Conservation (phyloP, 1,284 basidiomycete species). For the Anthracocystis walkeri region DNA sequence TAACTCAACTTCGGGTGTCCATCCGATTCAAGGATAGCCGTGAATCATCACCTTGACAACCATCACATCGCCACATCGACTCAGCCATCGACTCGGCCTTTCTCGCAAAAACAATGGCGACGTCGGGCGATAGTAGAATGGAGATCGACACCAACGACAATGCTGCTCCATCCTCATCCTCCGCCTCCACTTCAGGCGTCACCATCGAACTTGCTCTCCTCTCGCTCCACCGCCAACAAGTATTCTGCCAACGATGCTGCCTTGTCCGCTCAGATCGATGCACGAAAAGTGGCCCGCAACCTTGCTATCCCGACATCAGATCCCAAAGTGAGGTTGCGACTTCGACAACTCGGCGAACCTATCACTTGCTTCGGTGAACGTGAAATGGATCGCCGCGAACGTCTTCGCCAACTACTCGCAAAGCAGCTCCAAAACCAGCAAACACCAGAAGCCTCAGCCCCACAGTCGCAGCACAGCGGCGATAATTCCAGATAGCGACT, state of each 20-base stretch:
- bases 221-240: slow-evolving; percentile 14
- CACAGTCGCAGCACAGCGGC: slow-evolving; percentile 73
- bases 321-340: slow-evolving; percentile 84
- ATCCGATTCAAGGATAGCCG: background rate
- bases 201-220: slow-evolving; percentile 39
- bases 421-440: slow-evolving; percentile 69
- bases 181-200: slow-evolving; percentile 29
- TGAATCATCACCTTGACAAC: background rate
- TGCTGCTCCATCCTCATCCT: background rate
- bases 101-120: background rate
- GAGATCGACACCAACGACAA: slow-evolving; percentile 14
- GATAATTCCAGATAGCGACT: slow-evolving; percentile 25
- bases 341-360: slow-evolving; percentile 93
- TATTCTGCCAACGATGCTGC: slow-evolving; percentile 52
- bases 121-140: slow-evolving; percentile 19
- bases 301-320: slow-evolving; percentile 98
- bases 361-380: slow-evolving; percentile 96
- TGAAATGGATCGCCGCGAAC: slow-evolving; percentile 80
- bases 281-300: slow-evolving; percentile 83
- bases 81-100: slow-evolving; percentile 10
- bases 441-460: slow-evolving; percentile 69
- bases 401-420: slow-evolving; percentile 84
- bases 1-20: background rate
- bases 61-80: background rate
- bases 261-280: slow-evolving; percentile 54